Percentiles rank a stretch among this genome's conserved stretches.
Conservation (phyloP, 208 protist genomes). For the Wallacemonas sp. region DNA sequence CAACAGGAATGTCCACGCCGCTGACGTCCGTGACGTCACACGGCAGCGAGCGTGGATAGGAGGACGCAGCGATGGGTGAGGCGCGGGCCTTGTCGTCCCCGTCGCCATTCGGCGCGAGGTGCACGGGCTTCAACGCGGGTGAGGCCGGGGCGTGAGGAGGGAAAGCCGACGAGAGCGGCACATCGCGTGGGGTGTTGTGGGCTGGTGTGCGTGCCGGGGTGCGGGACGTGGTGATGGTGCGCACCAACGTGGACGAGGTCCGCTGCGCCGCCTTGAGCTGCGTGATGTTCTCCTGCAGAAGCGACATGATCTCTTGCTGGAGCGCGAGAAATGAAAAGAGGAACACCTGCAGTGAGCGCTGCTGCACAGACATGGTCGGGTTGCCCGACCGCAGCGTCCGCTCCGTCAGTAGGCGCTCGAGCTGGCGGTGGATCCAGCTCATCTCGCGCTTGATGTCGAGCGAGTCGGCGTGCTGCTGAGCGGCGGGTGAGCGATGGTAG, state of each 20-base stretch:
- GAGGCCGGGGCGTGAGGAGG: not conserved
- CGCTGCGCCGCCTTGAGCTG: slow-evolving; percentile 6
- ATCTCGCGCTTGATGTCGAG: slow-evolving; percentile 24
- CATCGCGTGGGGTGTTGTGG: not conserved
- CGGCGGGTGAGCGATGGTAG: slow-evolving; percentile 16
- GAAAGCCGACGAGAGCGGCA: not conserved
- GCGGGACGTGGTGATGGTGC: slow-evolving; percentile 1
- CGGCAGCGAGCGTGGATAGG: not conserved
- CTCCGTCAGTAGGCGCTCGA: slow-evolving; percentile 4
- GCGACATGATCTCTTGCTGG: slow-evolving; percentile 19
- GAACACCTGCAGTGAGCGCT: slow-evolving; percentile 19
- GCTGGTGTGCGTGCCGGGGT: slow-evolving; percentile 5
- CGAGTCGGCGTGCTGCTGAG: slow-evolving; percentile 12
- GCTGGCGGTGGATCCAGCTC: slow-evolving; percentile 14
- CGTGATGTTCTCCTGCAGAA: slow-evolving; percentile 8
- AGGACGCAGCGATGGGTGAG: not conserved
- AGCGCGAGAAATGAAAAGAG: slow-evolving; percentile 20
- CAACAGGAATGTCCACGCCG: not conserved
- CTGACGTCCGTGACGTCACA: not conserved
- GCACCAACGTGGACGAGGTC: not conserved
- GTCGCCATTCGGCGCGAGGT: too few relatives aligned
- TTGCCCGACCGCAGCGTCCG: not conserved
- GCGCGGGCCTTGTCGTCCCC: not conserved
- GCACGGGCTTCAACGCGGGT: not conserved
- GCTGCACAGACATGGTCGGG: slow-evolving; percentile 14